Evolutionary conservation across 2,329 filamentous ascomycete genomes (phyloP).

Genomic region (Colletotrichum camelliae): DNA sequence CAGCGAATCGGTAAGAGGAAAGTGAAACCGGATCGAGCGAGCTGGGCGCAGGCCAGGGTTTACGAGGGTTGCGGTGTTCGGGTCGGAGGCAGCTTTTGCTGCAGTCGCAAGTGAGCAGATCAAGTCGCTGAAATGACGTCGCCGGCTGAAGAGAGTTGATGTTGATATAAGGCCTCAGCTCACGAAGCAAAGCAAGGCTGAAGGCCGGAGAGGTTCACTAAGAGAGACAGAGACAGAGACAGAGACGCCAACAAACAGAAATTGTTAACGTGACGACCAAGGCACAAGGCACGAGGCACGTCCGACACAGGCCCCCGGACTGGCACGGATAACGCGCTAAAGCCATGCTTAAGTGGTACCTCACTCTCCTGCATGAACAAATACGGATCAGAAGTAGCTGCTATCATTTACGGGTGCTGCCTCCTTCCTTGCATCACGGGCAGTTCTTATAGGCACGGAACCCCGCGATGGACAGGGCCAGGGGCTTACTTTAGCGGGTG

Average conservation of each 20-base stretch:
- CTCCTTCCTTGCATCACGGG: conserved; percentile 1
- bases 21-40: conserved; percentile 5
- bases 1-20: not conserved
- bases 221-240: not conserved
- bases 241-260: conserved; percentile 1
- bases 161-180: not conserved
- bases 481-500: conserved; percentile 19
- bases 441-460: conserved; percentile 11
- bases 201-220: not conserved
- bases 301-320: not conserved
- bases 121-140: not conserved
- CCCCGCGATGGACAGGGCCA: conserved; percentile 21
- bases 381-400: not conserved
- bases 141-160: not conserved
- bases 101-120: not conserved
- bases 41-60: not conserved
- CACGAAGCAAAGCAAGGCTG: conserved; percentile 11
- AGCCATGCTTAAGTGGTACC: conserved; percentile 18
- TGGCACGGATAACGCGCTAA: conserved; percentile 11
- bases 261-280: conserved; percentile 14
- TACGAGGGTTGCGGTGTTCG: not conserved
- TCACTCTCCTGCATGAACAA: not conserved
- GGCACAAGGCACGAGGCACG: conserved; percentile 1
- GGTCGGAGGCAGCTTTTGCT: not conserved
- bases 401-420: conserved; percentile 1